Percentiles rank a stretch among this genome's conserved stretches.
Evolutionary conservation across 345 rosid genomes (phyloP).

Genomic region (Citropsis articulata): DNA sequence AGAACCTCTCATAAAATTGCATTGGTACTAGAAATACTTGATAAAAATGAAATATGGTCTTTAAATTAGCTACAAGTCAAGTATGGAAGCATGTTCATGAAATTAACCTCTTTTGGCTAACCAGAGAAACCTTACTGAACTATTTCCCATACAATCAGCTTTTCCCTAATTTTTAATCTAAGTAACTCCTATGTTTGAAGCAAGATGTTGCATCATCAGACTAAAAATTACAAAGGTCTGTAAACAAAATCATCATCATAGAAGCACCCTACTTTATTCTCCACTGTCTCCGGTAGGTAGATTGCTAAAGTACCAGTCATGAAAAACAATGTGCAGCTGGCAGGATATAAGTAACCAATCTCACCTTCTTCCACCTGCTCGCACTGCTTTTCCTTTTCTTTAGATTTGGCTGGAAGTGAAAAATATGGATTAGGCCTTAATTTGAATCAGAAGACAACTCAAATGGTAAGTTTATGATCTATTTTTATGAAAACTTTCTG

Average conservation of each 20-base stretch:
- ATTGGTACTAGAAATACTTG: background rate
- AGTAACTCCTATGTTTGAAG: background rate
- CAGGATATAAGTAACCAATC: conserved; percentile 13
- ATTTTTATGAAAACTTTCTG: background rate
- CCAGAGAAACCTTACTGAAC: background rate
- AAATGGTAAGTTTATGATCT: background rate
- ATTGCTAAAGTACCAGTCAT: background rate
- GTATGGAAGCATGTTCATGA: background rate
- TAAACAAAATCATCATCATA: conserved; percentile 5
- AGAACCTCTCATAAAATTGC: background rate
- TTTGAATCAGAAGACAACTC: background rate
- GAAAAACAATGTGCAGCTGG: background rate
- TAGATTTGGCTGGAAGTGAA: conserved; percentile 26
- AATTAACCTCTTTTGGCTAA: background rate
- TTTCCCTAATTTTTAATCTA: background rate
- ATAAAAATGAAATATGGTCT: background rate
- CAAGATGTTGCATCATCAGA: background rate
- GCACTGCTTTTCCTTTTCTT: conserved; percentile 20
- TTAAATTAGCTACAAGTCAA: background rate
- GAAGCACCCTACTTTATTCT: background rate
- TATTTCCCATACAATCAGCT: background rate
- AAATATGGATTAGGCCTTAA: conserved; percentile 12
- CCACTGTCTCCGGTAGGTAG: background rate
- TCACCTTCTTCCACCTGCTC: conserved; percentile 40
- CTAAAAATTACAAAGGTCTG: background rate